Evolutionary conservation across 2,329 filamentous ascomycete genomes (phyloP).

Genomic region (Fusarium temperatum): DNA sequence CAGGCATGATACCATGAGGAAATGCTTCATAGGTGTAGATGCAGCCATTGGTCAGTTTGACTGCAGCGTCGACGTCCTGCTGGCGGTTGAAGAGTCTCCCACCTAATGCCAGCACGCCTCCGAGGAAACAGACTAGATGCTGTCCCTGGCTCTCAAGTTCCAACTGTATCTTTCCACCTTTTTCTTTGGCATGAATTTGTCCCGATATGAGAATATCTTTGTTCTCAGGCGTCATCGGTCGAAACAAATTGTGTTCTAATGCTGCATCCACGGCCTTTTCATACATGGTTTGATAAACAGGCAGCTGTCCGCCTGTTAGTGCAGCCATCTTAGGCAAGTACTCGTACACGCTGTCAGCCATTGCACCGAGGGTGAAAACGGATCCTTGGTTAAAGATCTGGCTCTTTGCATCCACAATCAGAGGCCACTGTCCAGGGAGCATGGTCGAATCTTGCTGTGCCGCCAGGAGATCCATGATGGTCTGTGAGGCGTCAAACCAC

Average conservation of each 20-base stretch:
- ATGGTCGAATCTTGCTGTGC: slow-evolving; percentile 70
- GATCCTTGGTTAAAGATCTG: slow-evolving; percentile 35
- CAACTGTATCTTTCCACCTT: slow-evolving; percentile 46
- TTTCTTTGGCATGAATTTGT: slow-evolving; percentile 41
- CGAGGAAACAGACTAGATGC: slow-evolving; percentile 61
- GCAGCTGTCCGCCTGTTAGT: slow-evolving; percentile 64
- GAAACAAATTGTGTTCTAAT: slow-evolving; percentile 67
- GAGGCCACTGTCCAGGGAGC: slow-evolving; percentile 78
- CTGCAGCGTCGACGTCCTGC: slow-evolving; percentile 54
- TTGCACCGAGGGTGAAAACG: slow-evolving; percentile 60
- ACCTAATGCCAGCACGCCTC: slow-evolving; percentile 61
- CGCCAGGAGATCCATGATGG: slow-evolving; percentile 74
- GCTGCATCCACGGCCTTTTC: slow-evolving; percentile 63
- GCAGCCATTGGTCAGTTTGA: slow-evolving; percentile 60
- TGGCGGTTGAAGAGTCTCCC: slow-evolving; percentile 54
- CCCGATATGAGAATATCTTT: slow-evolving; percentile 65
- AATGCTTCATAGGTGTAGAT: slow-evolving; percentile 61
- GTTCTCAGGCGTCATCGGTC: slow-evolving; percentile 65
- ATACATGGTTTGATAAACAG: slow-evolving; percentile 67
- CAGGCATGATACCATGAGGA: slow-evolving; percentile 62
- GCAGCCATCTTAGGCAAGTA: slow-evolving; percentile 90
- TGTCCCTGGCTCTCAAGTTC: slow-evolving; percentile 49
- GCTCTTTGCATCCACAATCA: slow-evolving; percentile 37
- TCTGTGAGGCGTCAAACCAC: slow-evolving; percentile 77
- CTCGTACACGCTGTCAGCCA: slow-evolving; percentile 72